Conservation (phyloP, 352 stramenopile genomes). For the Pythium vanterpoolii region DNA sequence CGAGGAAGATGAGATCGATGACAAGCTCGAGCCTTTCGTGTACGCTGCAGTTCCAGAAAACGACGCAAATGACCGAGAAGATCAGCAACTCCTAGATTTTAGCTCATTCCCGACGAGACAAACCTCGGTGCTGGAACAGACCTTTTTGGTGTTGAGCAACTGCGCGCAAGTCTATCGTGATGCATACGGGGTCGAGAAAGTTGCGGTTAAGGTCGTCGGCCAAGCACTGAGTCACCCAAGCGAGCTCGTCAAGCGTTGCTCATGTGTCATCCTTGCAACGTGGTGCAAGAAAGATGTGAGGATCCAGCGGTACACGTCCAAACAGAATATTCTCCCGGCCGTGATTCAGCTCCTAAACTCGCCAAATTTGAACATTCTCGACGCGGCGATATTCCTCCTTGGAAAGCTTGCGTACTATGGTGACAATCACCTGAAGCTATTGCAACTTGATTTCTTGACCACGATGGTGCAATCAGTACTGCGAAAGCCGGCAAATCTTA, state of each 20-base stretch:
- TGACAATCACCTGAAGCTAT: constrained; percentile 65
- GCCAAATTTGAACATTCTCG: constrained; percentile 51
- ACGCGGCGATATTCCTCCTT: constrained; percentile 57
- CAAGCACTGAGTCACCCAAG: constrained; percentile 55
- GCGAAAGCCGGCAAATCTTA: constrained; percentile 32
- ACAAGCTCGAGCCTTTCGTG: constrained; percentile 28
- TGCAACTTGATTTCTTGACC: constrained; percentile 53
- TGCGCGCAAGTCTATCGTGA: constrained; percentile 49
- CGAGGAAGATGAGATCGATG: constrained; percentile 27
- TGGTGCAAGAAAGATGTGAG: constrained; percentile 54
- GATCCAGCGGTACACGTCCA: constrained; percentile 49
- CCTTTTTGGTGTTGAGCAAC: constrained; percentile 63
- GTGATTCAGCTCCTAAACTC: constrained; percentile 64
- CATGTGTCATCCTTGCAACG: constrained; percentile 58
- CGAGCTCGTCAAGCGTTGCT: constrained; percentile 65
- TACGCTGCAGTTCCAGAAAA: constrained; percentile 6
- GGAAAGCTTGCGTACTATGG: constrained; percentile 58
- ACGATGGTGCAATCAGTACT: constrained; percentile 53
- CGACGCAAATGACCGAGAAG: constrained; percentile 12
- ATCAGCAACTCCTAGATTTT: constrained; percentile 46
- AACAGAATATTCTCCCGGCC: constrained; percentile 35
- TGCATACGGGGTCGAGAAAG: constrained; percentile 33
- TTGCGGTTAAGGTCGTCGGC: constrained; percentile 58
- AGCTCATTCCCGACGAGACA: constrained; percentile 55
- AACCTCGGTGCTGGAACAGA: constrained; percentile 61